Conservation (phyloP, 2,329 filamentous ascomycete genomes). For the Aspergillus hiratsukae region DNA sequence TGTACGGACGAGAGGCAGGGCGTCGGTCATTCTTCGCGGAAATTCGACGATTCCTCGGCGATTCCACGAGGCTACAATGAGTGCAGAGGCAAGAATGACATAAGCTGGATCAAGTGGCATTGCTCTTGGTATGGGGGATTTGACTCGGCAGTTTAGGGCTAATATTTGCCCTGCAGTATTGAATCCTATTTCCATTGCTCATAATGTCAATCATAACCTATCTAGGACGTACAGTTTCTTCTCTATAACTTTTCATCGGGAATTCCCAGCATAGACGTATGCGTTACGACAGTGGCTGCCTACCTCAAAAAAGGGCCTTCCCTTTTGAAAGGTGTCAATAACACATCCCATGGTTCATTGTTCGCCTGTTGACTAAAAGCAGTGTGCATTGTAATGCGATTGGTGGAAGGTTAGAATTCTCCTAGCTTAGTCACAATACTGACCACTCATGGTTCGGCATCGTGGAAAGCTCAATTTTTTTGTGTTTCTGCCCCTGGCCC, state of each 20-base stretch:
- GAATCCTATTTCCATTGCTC: too few relatives aligned
- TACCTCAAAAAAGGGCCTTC: not conserved
- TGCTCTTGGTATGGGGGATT: not conserved
- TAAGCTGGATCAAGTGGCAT: not conserved
- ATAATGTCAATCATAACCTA: not conserved
- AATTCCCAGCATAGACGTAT: not conserved
- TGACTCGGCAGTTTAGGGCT: not conserved
- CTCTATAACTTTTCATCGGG: not conserved
- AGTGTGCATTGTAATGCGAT: not conserved
- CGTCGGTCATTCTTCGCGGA: not conserved
- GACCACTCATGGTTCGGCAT: not conserved
- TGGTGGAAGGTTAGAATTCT: not conserved
- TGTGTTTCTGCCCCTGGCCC: not conserved
- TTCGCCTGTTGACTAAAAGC: not conserved
- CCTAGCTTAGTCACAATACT: not conserved
- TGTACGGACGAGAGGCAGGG: not conserved
- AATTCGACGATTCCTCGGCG: not conserved
- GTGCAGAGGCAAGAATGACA: not conserved
- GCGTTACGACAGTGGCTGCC: too few relatives aligned
- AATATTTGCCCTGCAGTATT: too few relatives aligned
- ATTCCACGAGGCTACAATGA: not conserved
- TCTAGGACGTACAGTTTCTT: too few relatives aligned
- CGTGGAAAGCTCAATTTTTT: not conserved
- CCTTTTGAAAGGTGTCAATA: not conserved
- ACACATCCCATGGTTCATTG: not conserved